Evolutionary conservation across 495 filamentous ascomycete genomes (phyloP).

Genomic region (Sordaria brevicollis): DNA sequence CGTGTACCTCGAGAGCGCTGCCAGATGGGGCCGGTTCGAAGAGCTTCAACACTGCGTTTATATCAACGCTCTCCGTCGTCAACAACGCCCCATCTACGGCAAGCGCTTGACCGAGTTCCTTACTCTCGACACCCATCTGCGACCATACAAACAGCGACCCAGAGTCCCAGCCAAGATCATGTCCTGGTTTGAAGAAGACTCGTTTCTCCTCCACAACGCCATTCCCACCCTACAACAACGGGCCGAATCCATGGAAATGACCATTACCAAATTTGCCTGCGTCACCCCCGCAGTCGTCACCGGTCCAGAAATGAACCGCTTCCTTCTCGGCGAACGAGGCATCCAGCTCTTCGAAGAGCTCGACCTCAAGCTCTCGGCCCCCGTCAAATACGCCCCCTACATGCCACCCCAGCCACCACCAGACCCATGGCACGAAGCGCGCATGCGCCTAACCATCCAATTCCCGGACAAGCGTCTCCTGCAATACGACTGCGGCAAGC

Average conservation of each 20-base stretch:
- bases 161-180: slow-evolving; percentile 42
- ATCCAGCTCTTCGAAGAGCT: slow-evolving; percentile 49
- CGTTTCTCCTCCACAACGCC: slow-evolving; percentile 58
- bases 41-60: slow-evolving; percentile 73
- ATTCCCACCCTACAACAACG: slow-evolving; percentile 65
- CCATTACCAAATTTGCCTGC: slow-evolving; percentile 80
- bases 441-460: slow-evolving; percentile 85
- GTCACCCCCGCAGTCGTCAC: slow-evolving; percentile 83
- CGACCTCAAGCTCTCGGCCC: slow-evolving; percentile 34
- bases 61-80: slow-evolving; percentile 69
- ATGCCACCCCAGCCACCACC: slow-evolving; percentile 40
- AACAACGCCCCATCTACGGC: slow-evolving; percentile 73
- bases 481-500: slow-evolving; percentile 96
- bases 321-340: slow-evolving; percentile 50
- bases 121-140: slow-evolving; percentile 47
- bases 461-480: slow-evolving; percentile 94
- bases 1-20: slow-evolving; percentile 60
- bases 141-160: slow-evolving; percentile 45
- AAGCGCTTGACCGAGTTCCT: slow-evolving; percentile 62
- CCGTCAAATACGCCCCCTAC: slow-evolving; percentile 34
- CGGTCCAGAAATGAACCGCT: slow-evolving; percentile 52
- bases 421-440: slow-evolving; percentile 89
- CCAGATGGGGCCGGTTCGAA: slow-evolving; percentile 61
- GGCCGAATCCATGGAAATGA: slow-evolving; percentile 55
- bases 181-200: slow-evolving; percentile 65